Evolutionary conservation across 2,329 filamentous ascomycete genomes (phyloP), one percentile per base, ranked within the genome.

Genomic region (Akanthomyces uredinophilus): DNA sequence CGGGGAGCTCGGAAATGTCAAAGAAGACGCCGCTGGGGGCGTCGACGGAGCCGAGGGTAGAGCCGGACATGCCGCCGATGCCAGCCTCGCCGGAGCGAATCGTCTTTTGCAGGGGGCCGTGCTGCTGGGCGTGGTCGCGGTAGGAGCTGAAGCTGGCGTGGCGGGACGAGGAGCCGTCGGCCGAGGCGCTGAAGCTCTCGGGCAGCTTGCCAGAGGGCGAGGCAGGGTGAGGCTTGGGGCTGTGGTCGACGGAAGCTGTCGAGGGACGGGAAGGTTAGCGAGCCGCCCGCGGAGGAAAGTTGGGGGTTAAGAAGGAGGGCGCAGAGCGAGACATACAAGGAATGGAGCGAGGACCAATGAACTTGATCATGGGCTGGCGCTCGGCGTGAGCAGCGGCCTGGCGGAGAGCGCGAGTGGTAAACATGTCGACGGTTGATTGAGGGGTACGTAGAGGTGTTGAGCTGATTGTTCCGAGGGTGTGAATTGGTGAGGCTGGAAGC

Each of bases 1-100:
- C 74, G 20, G 95, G 94, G 27, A 99, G 87, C 78, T 99, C 90
- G 68, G 86, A 90, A 69, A 92, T 87, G 76, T 98, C 95, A 73
- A 96, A 97, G 76, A 83, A 92, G 74, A 91, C 80, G 68, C 94
- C 94, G 70, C 86, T 77, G 64, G 83, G 83, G 43, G 93, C 83
- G 67, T 83, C 74, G 65, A 98, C 81, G 14, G 90, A 78, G 52
- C 94, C 93, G 13, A 97, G 82, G 43, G 87, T 79, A 64, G 85
- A 78, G 61, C 91, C 93, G 11, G 89, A 75, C 62, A 79, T 74
- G 69, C 85, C 84, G 66, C 91, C 91, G 65, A 84, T 74, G 67
- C 80, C 79, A 35, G 67, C 68, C 4, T 68, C 69, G 63, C 65
- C 64, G 63, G 68, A 68, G 66, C 75, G 75, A 65, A 85, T 79